Evolutionary conservation across 139 green algal genomes (phyloP), one percentile per base, ranked within the genome.

Genomic region (Tetraselmis striata): DNA sequence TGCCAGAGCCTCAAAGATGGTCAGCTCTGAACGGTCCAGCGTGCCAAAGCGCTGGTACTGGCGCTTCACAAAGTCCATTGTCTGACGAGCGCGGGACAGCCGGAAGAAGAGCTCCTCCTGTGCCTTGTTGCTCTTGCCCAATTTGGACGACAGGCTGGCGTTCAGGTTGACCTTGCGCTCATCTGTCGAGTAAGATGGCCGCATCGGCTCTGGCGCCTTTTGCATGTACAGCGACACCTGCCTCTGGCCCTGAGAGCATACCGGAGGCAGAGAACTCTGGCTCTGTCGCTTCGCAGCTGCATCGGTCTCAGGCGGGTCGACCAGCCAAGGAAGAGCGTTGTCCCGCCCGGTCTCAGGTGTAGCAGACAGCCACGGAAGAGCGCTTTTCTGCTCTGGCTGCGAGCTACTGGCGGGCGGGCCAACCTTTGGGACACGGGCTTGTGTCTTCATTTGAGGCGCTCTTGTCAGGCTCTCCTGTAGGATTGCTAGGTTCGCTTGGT

Each of bases 51-150:
- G 45, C 18, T 27, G n/a, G 31, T 28, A 67, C 87, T 95, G 92
- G 29, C 92, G 88, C 80, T 94, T 92, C 1, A 92, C 93, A 87
- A 93, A 98, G 84, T 96, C 94, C 59, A 96, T 81, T 1, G 94
- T 98, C 87, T 96, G 92, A 1, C 94, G 86, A 2, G 94, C 90
- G 80, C 94, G 92, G 81, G 95, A 96, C 23, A 97, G 86, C 1
- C 93, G 88, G 76, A 95, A 92, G 74, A 94, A 93, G 31, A 97
- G 89, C 88, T 97, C 91, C 45, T 67, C 45, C 45, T 5, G 18
- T 18, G 45, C 18, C 5, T 5, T 25, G 45, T 67, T 67, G 18
- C 45, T n/a, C n/a, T n/a, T 18, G 45, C 45, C 45, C 45, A 67
- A 25, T 18, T 67, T 67, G 45, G 45, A 5, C 5, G 45, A 25